Evolutionary conservation across 371 early-diverging fungal species (phyloP).

Genomic region (Mucor indicus): DNA sequence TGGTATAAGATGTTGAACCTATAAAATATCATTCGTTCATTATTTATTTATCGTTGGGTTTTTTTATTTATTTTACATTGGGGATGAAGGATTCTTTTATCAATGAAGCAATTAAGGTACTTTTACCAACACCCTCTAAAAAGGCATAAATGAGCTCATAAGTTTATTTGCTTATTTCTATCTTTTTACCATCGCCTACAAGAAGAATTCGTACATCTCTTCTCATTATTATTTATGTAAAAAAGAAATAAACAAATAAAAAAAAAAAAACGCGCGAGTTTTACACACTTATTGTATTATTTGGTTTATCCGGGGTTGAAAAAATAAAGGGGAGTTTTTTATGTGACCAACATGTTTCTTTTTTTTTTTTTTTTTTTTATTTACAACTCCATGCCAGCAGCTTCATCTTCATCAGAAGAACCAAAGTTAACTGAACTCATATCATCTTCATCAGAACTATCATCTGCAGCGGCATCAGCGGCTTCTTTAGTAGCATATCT

Average conservation of each 20-base stretch:
- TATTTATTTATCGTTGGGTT: neutral
- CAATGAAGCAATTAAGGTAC: conserved; percentile 91
- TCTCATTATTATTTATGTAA: conserved; percentile 57
- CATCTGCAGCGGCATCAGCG: conserved; percentile 77
- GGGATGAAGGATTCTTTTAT: conserved; percentile 93
- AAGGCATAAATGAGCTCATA: neutral
- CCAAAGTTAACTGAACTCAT: conserved; percentile 77
- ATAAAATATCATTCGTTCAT: neutral
- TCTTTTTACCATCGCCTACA: conserved; percentile 82
- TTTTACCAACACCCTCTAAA: conserved; percentile 92
- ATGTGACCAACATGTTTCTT: neutral
- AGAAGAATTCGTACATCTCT: conserved; percentile 88
- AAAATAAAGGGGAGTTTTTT: neutral
- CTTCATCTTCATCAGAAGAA: conserved; percentile 80
- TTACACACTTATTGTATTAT: neutral
- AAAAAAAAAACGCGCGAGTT: neutral
- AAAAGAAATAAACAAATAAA: neutral
- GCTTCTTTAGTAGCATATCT: conserved; percentile 88
- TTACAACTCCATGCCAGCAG: conserved; percentile 73
- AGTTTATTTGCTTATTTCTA: neutral
- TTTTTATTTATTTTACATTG: conserved; percentile 62
- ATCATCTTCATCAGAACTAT: conserved; percentile 72
- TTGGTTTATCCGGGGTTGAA: neutral
- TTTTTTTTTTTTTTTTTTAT: neutral
- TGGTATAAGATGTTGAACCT: conserved; percentile 96